Evolutionary conservation across 2,329 filamentous ascomycete species (phyloP).

Genomic region (Sphaerulina vaccinii): DNA sequence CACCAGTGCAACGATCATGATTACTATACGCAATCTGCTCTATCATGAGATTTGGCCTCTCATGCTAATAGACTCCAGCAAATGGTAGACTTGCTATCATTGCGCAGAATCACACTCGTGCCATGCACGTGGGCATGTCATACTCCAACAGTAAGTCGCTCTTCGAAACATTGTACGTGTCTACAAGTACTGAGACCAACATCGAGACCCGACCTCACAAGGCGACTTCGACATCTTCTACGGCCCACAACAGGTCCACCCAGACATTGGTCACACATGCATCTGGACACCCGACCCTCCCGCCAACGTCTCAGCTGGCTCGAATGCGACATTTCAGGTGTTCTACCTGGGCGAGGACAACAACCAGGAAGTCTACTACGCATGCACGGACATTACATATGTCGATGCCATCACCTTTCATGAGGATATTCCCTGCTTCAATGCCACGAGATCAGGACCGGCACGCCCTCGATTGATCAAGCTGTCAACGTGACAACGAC

Average conservation of each 20-base stretch:
- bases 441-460: constrained; percentile 44
- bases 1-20: too few relatives aligned
- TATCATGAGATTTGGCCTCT: too few relatives aligned
- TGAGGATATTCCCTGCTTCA: constrained; percentile 48
- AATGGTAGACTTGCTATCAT: constrained; percentile 57
- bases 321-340: constrained; percentile 49
- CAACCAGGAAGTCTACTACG: constrained; percentile 47
- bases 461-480: constrained; percentile 25
- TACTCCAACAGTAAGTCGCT: constrained; percentile 48
- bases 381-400: constrained; percentile 50
- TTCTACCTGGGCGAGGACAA: constrained; percentile 46
- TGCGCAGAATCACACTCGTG: constrained; percentile 58
- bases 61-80: constrained; percentile 37
- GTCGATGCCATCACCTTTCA: constrained; percentile 43
- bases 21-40: too few relatives aligned
- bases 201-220: constrained; percentile 43
- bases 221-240: constrained; percentile 42
- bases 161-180: too few relatives aligned
- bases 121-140: constrained; percentile 55
- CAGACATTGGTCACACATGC: constrained; percentile 48
- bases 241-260: constrained; percentile 37
- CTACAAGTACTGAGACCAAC: too few relatives aligned
- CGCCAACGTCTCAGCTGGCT: constrained; percentile 37
- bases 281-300: constrained; percentile 43
- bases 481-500: constrained; percentile 31